Conservation (phyloP, 768 basidiomycete genomes). For the Holtermannia corniformis region DNA sequence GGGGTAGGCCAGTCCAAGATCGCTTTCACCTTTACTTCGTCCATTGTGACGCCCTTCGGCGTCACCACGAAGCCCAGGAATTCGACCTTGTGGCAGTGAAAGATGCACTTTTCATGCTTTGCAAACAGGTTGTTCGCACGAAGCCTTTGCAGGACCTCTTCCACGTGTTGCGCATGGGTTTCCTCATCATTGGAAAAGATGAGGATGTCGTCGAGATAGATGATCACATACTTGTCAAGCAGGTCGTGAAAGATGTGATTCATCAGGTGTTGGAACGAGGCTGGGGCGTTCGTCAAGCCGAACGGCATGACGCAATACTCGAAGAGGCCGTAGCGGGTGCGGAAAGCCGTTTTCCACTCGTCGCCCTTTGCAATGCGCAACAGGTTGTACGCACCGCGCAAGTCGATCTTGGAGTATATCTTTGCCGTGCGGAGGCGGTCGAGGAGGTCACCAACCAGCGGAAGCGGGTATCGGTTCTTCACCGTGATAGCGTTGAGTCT, state of each 20-base stretch:
- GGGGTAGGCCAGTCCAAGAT: slow-evolving; percentile 44
- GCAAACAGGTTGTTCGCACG: not conserved
- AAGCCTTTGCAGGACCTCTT: slow-evolving; percentile 9
- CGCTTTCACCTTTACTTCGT: slow-evolving; percentile 43
- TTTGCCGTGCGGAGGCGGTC: slow-evolving; percentile 9
- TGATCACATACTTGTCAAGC: not conserved
- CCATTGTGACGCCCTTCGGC: slow-evolving; percentile 33
- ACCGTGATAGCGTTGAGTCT: slow-evolving; percentile 12
- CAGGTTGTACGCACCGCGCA: slow-evolving; percentile 15
- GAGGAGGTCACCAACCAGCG: slow-evolving; percentile 15
- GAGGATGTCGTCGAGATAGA: slow-evolving; percentile 10
- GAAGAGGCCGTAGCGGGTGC: not conserved
- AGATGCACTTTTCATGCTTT: slow-evolving; percentile 15
- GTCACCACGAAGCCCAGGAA: slow-evolving; percentile 14
- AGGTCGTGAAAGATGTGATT: not conserved
- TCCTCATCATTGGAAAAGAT: slow-evolving; percentile 17
- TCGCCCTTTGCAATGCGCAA: slow-evolving; percentile 20
- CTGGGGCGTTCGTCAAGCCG: not conserved
- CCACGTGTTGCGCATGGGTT: slow-evolving; percentile 11
- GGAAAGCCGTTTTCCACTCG: slow-evolving; percentile 34
- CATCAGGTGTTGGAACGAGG: not conserved
- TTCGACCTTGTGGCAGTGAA: slow-evolving; percentile 9
- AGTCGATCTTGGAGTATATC: slow-evolving; percentile 16
- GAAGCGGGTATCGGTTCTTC: slow-evolving; percentile 23
- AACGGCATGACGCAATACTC: not conserved